phyloP scores from a whole-genome alignment of 2,329 filamentous ascomycete species.

The Teratosphaeria gauchensis region DNA sequence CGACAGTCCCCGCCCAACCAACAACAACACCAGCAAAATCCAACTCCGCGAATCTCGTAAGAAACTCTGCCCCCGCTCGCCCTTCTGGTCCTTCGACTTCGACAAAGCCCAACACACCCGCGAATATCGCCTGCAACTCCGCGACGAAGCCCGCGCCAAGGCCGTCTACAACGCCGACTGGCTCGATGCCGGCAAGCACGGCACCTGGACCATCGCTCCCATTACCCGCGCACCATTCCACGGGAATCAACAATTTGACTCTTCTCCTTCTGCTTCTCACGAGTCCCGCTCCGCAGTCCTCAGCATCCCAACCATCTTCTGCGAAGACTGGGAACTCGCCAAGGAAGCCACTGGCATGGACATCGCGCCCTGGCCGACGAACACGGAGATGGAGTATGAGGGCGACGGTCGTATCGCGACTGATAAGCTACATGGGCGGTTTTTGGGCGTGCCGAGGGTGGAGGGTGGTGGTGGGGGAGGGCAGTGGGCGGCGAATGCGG shows the following conservation, averaged over 20 bases:
- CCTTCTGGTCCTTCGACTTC: constrained; percentile 17
- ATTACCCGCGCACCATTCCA: constrained; percentile 7
- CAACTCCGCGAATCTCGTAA: constrained; percentile 12
- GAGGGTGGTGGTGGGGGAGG: constrained; percentile 31
- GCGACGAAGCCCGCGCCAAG: background rate
- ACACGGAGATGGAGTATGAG: constrained; percentile 37
- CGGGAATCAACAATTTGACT: constrained; percentile 1
- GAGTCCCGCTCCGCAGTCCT: constrained; percentile 21
- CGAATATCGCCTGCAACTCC: constrained; percentile 6
- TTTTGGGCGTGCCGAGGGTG: constrained; percentile 34
- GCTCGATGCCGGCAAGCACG: background rate
- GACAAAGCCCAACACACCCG: constrained; percentile 14
- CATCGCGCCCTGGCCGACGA: constrained; percentile 32
- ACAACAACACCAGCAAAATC: constrained; percentile 6
- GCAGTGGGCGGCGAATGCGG: constrained; percentile 33
- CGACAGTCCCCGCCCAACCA: constrained; percentile 2
- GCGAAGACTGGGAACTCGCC: constrained; percentile 5
- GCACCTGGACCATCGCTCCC: background rate
- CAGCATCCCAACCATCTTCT: constrained; percentile 30
- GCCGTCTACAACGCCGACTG: background rate
- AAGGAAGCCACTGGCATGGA: constrained; percentile 18
- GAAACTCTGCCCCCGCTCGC: constrained; percentile 18
- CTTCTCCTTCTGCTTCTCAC: constrained; percentile 6
- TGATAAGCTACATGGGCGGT: constrained; percentile 33
- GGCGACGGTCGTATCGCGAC: constrained; percentile 38